Evolutionary conservation across 208 protist genomes (phyloP).

Genomic region (Wallacemonas sp.): DNA sequence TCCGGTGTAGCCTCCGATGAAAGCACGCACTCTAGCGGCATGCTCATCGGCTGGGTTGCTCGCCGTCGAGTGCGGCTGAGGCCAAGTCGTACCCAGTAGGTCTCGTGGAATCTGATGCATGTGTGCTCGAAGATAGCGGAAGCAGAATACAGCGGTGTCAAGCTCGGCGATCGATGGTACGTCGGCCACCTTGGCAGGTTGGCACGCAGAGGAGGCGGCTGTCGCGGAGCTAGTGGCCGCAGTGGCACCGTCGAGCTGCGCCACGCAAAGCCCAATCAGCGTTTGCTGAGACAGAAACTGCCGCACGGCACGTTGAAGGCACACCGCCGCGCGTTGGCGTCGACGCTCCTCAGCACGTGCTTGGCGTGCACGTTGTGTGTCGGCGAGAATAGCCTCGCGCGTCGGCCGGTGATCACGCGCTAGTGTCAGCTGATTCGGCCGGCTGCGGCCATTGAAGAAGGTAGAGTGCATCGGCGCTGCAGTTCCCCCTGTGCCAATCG

Average conservation of each 20-base stretch:
- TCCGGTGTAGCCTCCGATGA: not conserved
- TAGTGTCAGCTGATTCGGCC: conserved; percentile 54
- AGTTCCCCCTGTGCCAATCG: not conserved
- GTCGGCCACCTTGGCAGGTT: too few species aligned
- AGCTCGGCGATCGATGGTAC: conserved; percentile 8
- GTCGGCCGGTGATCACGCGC: conserved; percentile 60
- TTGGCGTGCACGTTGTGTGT: conserved; percentile 48
- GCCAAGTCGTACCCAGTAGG: not conserved
- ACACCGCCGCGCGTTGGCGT: conserved; percentile 25
- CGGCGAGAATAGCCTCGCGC: conserved; percentile 39
- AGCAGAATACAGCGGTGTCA: conserved; percentile 26
- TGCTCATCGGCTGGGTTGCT: not conserved
- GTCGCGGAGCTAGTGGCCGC: too few species aligned
- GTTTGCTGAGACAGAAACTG: conserved; percentile 29
- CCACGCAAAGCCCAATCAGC: conserved; percentile 17
- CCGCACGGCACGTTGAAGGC: conserved; percentile 47
- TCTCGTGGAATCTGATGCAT: conserved; percentile 13
- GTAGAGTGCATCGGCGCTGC: conserved; percentile 24
- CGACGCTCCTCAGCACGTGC: conserved; percentile 42
- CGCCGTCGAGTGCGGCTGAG: not conserved
- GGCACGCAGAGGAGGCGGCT: too few species aligned
- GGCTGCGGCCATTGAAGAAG: conserved; percentile 69
- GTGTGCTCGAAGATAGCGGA: conserved; percentile 28
- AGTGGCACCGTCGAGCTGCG: conserved; percentile 6
- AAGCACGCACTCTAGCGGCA: not conserved